phyloP scores from a whole-genome alignment of 2,329 filamentous ascomycete genomes.

The Thyridium curvatum region DNA sequence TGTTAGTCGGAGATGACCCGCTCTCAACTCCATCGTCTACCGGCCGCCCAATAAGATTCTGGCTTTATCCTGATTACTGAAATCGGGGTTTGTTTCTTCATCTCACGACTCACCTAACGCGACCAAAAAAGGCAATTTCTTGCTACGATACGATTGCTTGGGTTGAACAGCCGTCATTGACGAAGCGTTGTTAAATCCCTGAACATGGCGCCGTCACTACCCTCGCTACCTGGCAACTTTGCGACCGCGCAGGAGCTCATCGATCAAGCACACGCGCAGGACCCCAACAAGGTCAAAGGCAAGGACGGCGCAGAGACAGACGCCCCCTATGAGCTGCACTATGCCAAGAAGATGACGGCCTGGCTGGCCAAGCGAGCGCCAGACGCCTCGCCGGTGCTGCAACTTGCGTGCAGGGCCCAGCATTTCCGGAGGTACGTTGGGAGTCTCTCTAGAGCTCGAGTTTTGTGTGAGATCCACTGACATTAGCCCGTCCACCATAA shows the following conservation, averaged over 20 bases:
- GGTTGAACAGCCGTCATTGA: too few species aligned
- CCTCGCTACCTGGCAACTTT: conserved; percentile 30
- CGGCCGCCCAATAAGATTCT: background rate
- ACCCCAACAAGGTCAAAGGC: conserved; percentile 49
- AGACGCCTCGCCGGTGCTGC: conserved; percentile 58
- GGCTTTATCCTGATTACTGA: too few species aligned
- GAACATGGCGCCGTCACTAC: background rate
- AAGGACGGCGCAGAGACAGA: conserved; percentile 28
- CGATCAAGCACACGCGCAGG: conserved; percentile 64
- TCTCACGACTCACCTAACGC: too few species aligned
- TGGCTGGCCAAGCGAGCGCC: conserved; percentile 61
- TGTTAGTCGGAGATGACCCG: too few species aligned
- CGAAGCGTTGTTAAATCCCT: too few species aligned
- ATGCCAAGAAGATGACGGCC: conserved; percentile 70
- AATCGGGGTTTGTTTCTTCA: too few species aligned
- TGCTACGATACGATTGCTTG: too few species aligned
- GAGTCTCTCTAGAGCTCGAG: too few species aligned
- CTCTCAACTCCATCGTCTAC: background rate
- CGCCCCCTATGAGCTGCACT: conserved; percentile 74
- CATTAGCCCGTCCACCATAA: background rate
- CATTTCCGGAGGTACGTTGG: conserved; percentile 73
- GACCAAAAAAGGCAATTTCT: too few species aligned
- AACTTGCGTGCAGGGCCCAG: conserved; percentile 74
- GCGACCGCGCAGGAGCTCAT: conserved; percentile 57
- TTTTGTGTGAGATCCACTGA: too few species aligned